phyloP scores from a whole-genome alignment of 139 green algal genomes.

The Medakamo hakoo region DNA sequence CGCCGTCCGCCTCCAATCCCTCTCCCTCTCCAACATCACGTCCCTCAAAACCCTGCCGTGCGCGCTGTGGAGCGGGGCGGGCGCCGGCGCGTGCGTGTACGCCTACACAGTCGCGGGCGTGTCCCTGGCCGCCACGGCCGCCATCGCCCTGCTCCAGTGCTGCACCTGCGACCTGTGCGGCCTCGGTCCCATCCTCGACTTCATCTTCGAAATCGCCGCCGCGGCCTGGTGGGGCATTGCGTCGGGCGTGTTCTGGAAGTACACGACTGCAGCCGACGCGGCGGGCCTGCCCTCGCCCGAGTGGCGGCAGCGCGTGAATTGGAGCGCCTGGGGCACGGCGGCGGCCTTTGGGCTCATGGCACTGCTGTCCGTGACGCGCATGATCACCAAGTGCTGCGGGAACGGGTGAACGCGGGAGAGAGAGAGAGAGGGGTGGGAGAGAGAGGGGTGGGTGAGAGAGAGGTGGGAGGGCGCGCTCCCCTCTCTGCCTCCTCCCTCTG shows the following conservation, averaged over 20 bases:
- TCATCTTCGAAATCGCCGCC: slow-evolving; percentile 3
- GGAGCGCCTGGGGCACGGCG: neutral
- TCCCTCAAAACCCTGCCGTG: too few relatives aligned
- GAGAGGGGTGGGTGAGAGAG: too few relatives aligned
- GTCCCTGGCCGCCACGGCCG: slow-evolving; percentile 6
- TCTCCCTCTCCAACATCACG: too few relatives aligned
- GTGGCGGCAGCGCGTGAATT: neutral
- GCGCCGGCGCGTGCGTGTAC: slow-evolving; percentile 9
- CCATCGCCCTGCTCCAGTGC: slow-evolving; percentile 10
- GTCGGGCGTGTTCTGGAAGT: slow-evolving; percentile 5
- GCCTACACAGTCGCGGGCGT: slow-evolving; percentile 9
- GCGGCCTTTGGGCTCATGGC: neutral
- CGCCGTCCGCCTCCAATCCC: too few relatives aligned
- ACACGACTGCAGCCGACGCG: neutral
- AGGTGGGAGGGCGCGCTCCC: too few relatives aligned
- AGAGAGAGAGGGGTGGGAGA: neutral
- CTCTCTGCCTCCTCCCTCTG: too few relatives aligned
- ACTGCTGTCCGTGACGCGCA: neutral
- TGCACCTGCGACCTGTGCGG: slow-evolving; percentile 15
- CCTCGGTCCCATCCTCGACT: slow-evolving; percentile 4
- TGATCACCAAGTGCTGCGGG: neutral
- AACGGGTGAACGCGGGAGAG: too few relatives aligned
- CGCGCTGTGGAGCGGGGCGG: too few relatives aligned
- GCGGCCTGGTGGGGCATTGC: slow-evolving; percentile 8
- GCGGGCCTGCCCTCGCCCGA: neutral